Evolutionary conservation across 441 rosid genomes (phyloP), one percentile per base, ranked within the genome.

Genomic region (Eruca vesicaria): DNA sequence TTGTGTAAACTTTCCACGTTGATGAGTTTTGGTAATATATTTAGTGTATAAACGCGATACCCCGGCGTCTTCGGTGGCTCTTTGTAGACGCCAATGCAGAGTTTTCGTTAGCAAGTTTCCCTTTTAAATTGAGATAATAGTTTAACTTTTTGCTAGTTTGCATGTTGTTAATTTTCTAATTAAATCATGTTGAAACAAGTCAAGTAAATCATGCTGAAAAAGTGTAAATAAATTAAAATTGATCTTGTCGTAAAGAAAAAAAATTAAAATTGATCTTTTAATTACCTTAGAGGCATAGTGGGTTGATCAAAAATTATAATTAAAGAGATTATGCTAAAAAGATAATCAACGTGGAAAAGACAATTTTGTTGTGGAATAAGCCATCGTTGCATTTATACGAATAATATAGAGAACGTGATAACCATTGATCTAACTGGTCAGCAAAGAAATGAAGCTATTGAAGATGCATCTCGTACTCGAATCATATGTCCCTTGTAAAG

Each of bases 401-500:
- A 52, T 80, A 89, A 35, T 58, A 84, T 94, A 69, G 93, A 90
- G 80, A 94, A 94, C 74, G 82, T 87, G 66, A 74, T 92, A 80
- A 92, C 97, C 72, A 92, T 94, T 67, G 99, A 92, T 84, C 81
- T 94, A 80, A 97, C 92, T 53, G 99, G 99, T 58, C 99, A 94
- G 78, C 97, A 90, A 84, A 82, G 97, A 97, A 58, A 88, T 89
- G 91, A 80, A 75, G 80, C 81, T 90, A 68, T 78, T 94, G 75
- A 94, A 94, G 80, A 73, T 86, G 53, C 93, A 89, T 80, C 92
- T 92, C 90, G 99, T 90, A n/a, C n/a, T n/a, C n/a, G n/a, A n/a
- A n/a, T n/a, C n/a, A n/a, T n/a, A n/a, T n/a, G n/a, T n/a, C n/a
- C n/a, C n/a, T n/a, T n/a, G n/a, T n/a, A n/a, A 88, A 87, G 99